phyloP scores from a whole-genome alignment of 768 basidiomycete genomes.

The Auriculariales sp. region DNA sequence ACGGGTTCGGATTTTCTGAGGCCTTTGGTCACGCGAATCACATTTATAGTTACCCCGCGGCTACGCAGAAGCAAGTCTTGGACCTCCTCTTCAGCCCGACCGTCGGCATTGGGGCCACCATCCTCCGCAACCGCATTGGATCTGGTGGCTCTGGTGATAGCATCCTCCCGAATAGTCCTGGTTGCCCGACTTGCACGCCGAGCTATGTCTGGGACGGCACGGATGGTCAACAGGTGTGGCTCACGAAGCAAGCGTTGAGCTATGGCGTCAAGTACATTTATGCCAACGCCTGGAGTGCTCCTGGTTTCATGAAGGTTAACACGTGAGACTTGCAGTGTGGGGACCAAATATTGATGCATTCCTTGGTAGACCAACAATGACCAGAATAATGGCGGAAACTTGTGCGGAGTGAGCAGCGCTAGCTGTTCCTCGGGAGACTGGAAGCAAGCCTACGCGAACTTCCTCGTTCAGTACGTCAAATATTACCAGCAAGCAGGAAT shows the following conservation, averaged over 20 bases:
- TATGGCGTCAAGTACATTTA: conserved; percentile 4
- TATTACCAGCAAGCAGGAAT: conserved; percentile 5
- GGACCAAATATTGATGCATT: too few species aligned
- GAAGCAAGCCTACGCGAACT: conserved; percentile 7
- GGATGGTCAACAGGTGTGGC: conserved; percentile 4
- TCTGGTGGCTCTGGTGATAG: background rate
- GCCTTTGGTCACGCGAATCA: conserved; percentile 5
- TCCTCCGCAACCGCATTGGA: conserved; percentile 5
- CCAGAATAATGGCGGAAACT: conserved; percentile 1
- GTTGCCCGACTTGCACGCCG: background rate
- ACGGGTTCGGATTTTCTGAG: conserved; percentile 3
- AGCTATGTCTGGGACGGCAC: conserved; percentile 4
- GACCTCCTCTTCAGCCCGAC: conserved; percentile 5
- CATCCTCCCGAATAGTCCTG: conserved; percentile 1
- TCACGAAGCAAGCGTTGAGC: conserved; percentile 2
- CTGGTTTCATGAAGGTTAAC: conserved; percentile 8
- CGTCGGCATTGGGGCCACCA: conserved; percentile 2
- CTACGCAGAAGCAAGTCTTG: conserved; percentile 1
- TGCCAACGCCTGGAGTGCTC: conserved; percentile 8
- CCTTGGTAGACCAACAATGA: conserved; percentile 4
- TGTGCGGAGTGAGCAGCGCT: conserved; percentile 6
- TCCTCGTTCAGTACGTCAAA: conserved; percentile 7
- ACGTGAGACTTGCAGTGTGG: too few species aligned
- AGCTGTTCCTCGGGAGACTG: conserved; percentile 7
- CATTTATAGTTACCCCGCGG: background rate